Base-by-base conservation (phyloP, 1,284 basidiomycete species). In the Wolfiporia cocos region DNA sequence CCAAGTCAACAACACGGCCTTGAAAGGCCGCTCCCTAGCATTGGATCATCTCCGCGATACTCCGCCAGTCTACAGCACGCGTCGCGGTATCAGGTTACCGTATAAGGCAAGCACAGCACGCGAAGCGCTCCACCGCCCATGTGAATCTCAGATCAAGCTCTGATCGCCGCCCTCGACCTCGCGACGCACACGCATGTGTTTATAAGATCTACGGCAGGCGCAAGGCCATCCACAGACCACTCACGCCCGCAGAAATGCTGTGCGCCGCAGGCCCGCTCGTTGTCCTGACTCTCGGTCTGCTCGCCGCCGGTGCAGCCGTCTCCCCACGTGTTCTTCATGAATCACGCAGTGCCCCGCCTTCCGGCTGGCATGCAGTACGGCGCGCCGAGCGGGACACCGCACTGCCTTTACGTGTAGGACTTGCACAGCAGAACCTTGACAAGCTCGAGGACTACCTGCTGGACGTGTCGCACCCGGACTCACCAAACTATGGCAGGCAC, bases 391-490 rank as follows among this genome's bases (percentile, higher is more conserved):
- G 37, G 5, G 18, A 26, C n/a, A 23, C 31, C 2, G 6, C 18
- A 1, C 38, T 44, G 11, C 42, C 42, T 7, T 26, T 44, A 5
- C 42, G 42, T 21, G 36, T 44, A 23, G 42, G 32, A 12, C 37
- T 44, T 15, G 59, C 55, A 24, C 70, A 71, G 49, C 55, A 58
- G 17, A 69, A 70, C 50, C 37, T 68, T 6, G 56, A 67, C 45
- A 56, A 54, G 17, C 51, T 72, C 14, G 64, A 71, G 23, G 56
- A 60, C 6, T 53, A 61, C 30, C 59, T 73, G 6, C 55, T 66
- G 42, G 64, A 66, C 37, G 64, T 73, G 19, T 66, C 70, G 0
- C 58, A 71, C 47, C 69, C 70, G 2, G 58, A 62, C 3, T 70
- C 64, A 1, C 35, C 46, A 2, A 57, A 58, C 42, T 70, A 66